These are phyloP conservation scores for Pestalotiopsis sp. DNA, from an alignment of 2,329 filamentous ascomycete species.

Conservation along the genomic window DNA sequence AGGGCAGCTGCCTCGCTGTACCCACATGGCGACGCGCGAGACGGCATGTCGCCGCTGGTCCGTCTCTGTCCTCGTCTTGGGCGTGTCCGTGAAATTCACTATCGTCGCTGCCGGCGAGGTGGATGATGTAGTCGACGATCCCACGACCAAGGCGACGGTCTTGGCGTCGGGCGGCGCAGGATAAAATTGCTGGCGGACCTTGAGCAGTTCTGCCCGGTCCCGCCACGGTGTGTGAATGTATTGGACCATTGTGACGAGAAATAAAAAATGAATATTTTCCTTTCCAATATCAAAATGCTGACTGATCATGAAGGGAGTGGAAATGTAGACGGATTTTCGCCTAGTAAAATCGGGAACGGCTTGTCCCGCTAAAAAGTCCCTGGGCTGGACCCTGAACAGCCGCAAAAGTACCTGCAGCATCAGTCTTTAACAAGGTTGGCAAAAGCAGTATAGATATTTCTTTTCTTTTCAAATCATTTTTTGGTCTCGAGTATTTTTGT, in stretches of 20 bases:
- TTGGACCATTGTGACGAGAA: slow-evolving; percentile 56
- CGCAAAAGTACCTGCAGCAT: not conserved
- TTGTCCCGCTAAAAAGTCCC: slow-evolving; percentile 3
- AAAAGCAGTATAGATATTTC: not conserved
- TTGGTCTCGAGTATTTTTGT: not conserved
- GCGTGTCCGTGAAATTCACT: not conserved
- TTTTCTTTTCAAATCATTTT: not conserved
- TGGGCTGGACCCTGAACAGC: not conserved
- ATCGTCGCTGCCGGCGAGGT: not conserved
- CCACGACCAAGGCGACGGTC: not conserved
- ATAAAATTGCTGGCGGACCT: slow-evolving; percentile 68
- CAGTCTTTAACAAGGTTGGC: not conserved
- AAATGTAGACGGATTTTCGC: not conserved
- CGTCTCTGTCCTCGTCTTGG: not conserved
- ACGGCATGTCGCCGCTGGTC: slow-evolving; percentile 49
- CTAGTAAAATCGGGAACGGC: not conserved
- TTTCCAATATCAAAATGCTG: not conserved
- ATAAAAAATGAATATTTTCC: not conserved
- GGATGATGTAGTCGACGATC: slow-evolving; percentile 12
- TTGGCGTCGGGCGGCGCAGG: slow-evolving; percentile 26
- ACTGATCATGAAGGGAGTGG: not conserved
- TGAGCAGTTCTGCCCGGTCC: slow-evolving; percentile 64
- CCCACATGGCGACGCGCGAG: slow-evolving; percentile 66
- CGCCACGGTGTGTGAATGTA: slow-evolving; percentile 79
- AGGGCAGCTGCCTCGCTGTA: slow-evolving; percentile 73